Evolutionary conservation across 2,329 filamentous ascomycete species (phyloP).

Genomic region (Aspergillus ochraceus): DNA sequence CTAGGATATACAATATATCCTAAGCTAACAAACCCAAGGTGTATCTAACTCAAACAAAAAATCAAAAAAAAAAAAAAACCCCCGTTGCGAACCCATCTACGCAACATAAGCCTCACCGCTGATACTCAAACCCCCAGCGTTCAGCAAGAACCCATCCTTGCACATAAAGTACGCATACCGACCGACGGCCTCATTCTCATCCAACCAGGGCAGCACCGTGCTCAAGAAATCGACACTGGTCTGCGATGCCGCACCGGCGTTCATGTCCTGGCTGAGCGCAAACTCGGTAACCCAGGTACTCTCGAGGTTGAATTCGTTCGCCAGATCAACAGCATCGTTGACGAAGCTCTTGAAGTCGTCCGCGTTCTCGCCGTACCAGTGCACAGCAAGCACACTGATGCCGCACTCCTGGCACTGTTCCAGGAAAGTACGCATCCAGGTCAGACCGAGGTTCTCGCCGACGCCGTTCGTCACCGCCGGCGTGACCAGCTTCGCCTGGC

Average conservation of each 20-base stretch:
- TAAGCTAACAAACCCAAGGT: neutral
- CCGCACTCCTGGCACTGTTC: conserved; percentile 39
- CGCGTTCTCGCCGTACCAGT: conserved; percentile 44
- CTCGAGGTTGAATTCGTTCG: conserved; percentile 32
- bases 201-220: conserved; percentile 41
- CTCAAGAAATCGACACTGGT: conserved; percentile 36
- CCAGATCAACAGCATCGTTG: conserved; percentile 34
- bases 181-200: conserved; percentile 36
- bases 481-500: conserved; percentile 41
- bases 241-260: conserved; percentile 20
- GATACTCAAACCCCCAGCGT: conserved; percentile 24
- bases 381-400: conserved; percentile 43
- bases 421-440: conserved; percentile 45
- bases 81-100: neutral
- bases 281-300: conserved; percentile 51
- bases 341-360: conserved; percentile 42
- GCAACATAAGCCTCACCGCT: conserved; percentile 32
- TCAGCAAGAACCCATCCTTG: conserved; percentile 34
- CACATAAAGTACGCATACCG: conserved; percentile 47
- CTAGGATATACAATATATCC: neutral
- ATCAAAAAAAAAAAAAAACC: neutral
- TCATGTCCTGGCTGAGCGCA: conserved; percentile 32
- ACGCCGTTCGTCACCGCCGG: conserved; percentile 44
- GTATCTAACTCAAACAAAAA: neutral
- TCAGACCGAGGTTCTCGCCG: conserved; percentile 33